A percentile compares a stretch with the other conserved stretches of the same genome.
These are phyloP conservation scores for Apophysomyces sp. DNA, from an alignment of 371 early-diverging fungal genomes.

Conservation along the genomic window DNA sequence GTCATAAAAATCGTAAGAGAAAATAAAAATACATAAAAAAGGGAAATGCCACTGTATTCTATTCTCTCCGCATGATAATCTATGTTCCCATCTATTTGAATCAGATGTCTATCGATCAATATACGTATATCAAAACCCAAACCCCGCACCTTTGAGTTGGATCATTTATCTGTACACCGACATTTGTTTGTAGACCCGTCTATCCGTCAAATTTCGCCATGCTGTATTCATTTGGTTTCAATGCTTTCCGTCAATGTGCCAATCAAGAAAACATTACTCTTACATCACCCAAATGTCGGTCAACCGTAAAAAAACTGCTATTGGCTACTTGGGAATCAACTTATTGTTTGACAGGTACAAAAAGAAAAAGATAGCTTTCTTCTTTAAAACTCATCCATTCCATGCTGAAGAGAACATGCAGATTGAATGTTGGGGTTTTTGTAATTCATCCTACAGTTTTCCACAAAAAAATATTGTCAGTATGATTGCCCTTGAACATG, in stretches of 20 bases:
- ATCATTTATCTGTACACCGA: too few relatives aligned
- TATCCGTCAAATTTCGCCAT: too few relatives aligned
- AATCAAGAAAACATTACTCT: not conserved
- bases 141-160: too few relatives aligned
- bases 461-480: not conserved
- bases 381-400: too few relatives aligned
- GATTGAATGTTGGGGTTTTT: conserved; percentile 23
- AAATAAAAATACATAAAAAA: not conserved
- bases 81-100: too few relatives aligned
- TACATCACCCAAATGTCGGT: not conserved
- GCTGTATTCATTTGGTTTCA: conserved; percentile 34
- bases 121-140: too few relatives aligned
- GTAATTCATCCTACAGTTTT: conserved; percentile 5
- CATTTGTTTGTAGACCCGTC: too few relatives aligned
- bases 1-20: not conserved
- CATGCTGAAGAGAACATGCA: conserved; percentile 17
- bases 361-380: not conserved
- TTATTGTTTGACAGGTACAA: conserved; percentile 21
- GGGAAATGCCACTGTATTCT: too few relatives aligned
- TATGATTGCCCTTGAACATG: not conserved
- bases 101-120: too few relatives aligned
- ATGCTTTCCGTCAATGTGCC: conserved; percentile 28
- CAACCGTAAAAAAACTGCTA: conserved; percentile 7
- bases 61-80: too few relatives aligned
- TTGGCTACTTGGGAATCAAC: conserved; percentile 40